Conservation (phyloP, 139 green algal species). For the Picochlorum sp. region DNA sequence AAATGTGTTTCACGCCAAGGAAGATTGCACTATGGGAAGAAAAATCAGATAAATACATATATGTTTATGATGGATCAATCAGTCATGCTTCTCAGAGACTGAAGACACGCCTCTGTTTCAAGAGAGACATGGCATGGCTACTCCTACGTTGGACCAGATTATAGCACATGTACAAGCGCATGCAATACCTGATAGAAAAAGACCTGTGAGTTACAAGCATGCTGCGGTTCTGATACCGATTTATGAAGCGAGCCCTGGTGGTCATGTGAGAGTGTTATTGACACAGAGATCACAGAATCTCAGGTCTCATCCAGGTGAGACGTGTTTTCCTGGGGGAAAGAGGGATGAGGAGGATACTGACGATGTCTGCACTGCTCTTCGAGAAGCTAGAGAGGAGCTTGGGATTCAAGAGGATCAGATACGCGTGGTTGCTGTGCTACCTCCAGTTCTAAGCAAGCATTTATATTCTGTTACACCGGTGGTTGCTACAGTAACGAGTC, state of each 20-base stretch:
- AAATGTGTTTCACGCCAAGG: too few relatives aligned
- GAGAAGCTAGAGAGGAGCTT: slow-evolving; percentile 66
- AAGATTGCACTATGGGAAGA: too few relatives aligned
- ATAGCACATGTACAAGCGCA: background rate
- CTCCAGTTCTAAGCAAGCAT: slow-evolving; percentile 61
- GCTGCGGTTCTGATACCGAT: slow-evolving; percentile 49
- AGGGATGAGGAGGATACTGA: slow-evolving; percentile 44
- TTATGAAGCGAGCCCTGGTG: slow-evolving; percentile 32
- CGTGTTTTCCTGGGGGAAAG: slow-evolving; percentile 71
- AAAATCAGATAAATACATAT: too few relatives aligned
- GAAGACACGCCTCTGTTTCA: too few relatives aligned
- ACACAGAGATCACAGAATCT: slow-evolving; percentile 21
- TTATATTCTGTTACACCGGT: slow-evolving; percentile 60
- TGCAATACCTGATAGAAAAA: background rate
- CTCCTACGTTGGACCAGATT: background rate
- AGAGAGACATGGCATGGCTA: too few relatives aligned
- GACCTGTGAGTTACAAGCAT: slow-evolving; percentile 19
- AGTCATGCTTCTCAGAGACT: too few relatives aligned
- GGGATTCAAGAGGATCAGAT: slow-evolving; percentile 23
- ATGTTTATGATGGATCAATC: too few relatives aligned
- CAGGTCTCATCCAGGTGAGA: slow-evolving; percentile 41
- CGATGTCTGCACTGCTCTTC: slow-evolving; percentile 51
- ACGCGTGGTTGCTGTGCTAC: slow-evolving; percentile 40
- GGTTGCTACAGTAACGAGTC: slow-evolving; percentile 28
- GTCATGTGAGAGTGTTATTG: slow-evolving; percentile 43